phyloP scores from a whole-genome alignment of 2,329 filamentous ascomycete species.

The Chlorencoelia australis region DNA sequence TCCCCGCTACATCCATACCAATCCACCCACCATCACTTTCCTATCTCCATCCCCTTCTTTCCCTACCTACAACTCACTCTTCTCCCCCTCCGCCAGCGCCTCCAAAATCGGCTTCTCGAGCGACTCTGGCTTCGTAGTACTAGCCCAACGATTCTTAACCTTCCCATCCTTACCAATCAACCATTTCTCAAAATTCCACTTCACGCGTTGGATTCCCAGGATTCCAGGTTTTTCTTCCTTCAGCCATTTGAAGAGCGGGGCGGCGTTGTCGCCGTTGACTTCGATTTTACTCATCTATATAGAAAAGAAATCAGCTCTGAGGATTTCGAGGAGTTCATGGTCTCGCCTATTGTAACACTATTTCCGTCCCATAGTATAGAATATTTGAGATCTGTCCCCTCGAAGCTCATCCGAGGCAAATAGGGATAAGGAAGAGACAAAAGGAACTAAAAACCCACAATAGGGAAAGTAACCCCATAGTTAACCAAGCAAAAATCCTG shows the following conservation, averaged over 20 bases:
- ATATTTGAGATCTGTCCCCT: no score
- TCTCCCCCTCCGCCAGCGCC: slow-evolving; percentile 36
- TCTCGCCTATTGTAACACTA: no score
- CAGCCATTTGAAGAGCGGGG: slow-evolving; percentile 70
- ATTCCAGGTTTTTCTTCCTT: slow-evolving; percentile 68
- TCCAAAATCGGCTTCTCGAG: slow-evolving; percentile 68
- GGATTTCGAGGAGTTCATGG: no score
- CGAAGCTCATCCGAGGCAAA: not conserved
- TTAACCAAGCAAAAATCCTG: slow-evolving; percentile 83
- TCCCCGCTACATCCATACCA: no score
- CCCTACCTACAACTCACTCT: slow-evolving; percentile 10
- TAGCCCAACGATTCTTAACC: slow-evolving; percentile 80
- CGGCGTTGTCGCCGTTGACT: slow-evolving; percentile 78
- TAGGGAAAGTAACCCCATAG: slow-evolving; percentile 87
- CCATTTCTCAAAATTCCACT: slow-evolving; percentile 99
- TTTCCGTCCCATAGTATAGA: no score
- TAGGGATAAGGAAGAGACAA: not conserved
- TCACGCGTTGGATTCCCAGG: slow-evolving; percentile 79
- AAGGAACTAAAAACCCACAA: slow-evolving; percentile 39
- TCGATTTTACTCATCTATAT: slow-evolving; percentile 71
- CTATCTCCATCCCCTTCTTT: no score
- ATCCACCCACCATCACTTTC: no score
- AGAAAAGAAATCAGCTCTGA: no score
- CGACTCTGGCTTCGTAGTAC: slow-evolving; percentile 73
- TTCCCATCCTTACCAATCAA: slow-evolving; percentile 75